Percentiles rank a stretch among this genome's conserved stretches.
Evolutionary conservation across 2,329 filamentous ascomycete species (phyloP).

Genomic region (Phaeosphaeriaceae sp.): DNA sequence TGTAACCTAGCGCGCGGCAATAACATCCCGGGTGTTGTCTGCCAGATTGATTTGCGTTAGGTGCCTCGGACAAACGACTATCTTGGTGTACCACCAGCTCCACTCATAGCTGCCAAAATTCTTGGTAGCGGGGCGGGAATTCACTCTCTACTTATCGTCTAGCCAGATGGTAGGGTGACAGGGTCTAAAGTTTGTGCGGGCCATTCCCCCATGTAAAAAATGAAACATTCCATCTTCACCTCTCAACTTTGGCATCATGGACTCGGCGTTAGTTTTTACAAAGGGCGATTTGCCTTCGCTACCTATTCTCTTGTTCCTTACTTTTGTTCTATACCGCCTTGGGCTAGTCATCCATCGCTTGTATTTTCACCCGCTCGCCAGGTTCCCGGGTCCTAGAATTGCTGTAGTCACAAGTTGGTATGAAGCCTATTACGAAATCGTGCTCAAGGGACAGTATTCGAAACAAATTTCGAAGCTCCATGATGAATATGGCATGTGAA

Average conservation of each 20-base stretch:
- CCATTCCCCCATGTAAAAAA: too few relatives aligned
- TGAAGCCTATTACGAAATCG: constrained; percentile 45
- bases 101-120: too few relatives aligned
- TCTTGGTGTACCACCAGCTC: too few relatives aligned
- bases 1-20: too few relatives aligned
- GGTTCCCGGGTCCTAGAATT: constrained; percentile 52
- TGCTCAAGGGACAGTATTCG: constrained; percentile 40
- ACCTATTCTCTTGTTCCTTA: constrained; percentile 14
- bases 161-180: too few relatives aligned
- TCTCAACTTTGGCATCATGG: background rate
- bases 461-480: constrained; percentile 39
- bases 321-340: constrained; percentile 21
- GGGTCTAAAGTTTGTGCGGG: too few relatives aligned
- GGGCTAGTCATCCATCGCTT: constrained; percentile 46
- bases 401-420: constrained; percentile 43
- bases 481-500: constrained; percentile 37
- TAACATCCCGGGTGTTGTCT: background rate
- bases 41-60: background rate
- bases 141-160: background rate
- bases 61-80: background rate
- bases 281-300: constrained; percentile 12
- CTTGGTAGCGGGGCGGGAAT: too few relatives aligned
- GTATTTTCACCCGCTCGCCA: constrained; percentile 53
- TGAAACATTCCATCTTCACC: background rate
- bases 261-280: constrained; percentile 10